phyloP scores from a whole-genome alignment of 768 basidiomycete genomes.

The Panus rudis region DNA sequence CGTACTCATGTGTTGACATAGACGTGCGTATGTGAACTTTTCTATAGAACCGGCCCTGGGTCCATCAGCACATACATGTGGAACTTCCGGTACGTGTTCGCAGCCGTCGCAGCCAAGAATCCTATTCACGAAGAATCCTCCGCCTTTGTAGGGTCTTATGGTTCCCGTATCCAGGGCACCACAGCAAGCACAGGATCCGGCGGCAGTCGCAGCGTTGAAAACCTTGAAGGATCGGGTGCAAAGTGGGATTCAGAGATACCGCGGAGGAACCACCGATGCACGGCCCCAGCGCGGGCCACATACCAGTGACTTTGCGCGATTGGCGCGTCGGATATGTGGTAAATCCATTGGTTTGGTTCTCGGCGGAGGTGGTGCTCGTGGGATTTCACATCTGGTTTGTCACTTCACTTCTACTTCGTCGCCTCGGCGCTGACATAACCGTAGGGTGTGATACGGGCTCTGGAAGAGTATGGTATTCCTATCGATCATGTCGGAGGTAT shows the following conservation, averaged over 20 bases:
- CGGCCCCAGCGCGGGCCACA: slow-evolving; percentile 75
- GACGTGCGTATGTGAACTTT: neutral
- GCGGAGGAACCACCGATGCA: slow-evolving; percentile 52
- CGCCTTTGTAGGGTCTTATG: slow-evolving; percentile 55
- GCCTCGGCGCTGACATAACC: slow-evolving; percentile 1
- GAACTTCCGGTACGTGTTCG: slow-evolving; percentile 63
- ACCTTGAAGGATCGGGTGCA: slow-evolving; percentile 92
- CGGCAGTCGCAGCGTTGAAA: slow-evolving; percentile 82
- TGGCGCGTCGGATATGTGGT: slow-evolving; percentile 88
- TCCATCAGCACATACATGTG: slow-evolving; percentile 93
- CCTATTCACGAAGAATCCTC: too few species aligned
- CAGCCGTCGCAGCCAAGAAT: too few species aligned
- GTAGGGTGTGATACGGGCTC: slow-evolving; percentile 85
- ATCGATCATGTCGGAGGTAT: slow-evolving; percentile 87
- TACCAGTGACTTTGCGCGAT: slow-evolving; percentile 84
- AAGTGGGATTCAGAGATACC: slow-evolving; percentile 81
- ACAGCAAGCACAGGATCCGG: slow-evolving; percentile 65
- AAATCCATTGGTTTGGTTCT: slow-evolving; percentile 90
- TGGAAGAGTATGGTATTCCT: slow-evolving; percentile 89
- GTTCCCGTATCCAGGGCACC: slow-evolving; percentile 53
- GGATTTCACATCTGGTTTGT: slow-evolving; percentile 62
- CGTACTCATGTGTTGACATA: slow-evolving; percentile 6
- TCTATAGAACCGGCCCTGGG: slow-evolving; percentile 83
- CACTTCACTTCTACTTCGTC: neutral
- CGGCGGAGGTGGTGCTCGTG: slow-evolving; percentile 96